Conservation (phyloP, 2,329 filamentous ascomycete genomes). For the Ilyonectria destructans region DNA sequence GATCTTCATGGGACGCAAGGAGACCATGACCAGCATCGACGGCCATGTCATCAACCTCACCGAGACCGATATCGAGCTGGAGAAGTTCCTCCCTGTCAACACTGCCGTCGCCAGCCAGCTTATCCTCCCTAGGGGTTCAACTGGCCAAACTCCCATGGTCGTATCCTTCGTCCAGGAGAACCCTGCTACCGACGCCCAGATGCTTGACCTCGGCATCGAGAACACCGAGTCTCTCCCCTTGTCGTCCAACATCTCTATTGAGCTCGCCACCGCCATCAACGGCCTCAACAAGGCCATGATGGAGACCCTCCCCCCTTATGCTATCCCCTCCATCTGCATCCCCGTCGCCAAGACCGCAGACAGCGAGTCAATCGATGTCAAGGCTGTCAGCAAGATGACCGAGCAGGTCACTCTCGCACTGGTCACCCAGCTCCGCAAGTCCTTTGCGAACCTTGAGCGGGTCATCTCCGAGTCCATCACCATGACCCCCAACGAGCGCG, state of each 20-base stretch:
- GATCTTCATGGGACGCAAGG: slow-evolving; percentile 44
- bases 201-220: slow-evolving; percentile 33
- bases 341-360: slow-evolving; percentile 22
- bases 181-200: not conserved
- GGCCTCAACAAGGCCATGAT: slow-evolving; percentile 47
- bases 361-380: slow-evolving; percentile 21
- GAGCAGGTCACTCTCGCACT: slow-evolving; percentile 35
- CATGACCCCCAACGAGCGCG: slow-evolving; percentile 41
- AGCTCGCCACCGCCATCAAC: slow-evolving; percentile 42
- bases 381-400: not conserved
- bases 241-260: slow-evolving; percentile 32
- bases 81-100: slow-evolving; percentile 39
- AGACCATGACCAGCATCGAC: slow-evolving; percentile 42
- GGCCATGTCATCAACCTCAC: slow-evolving; percentile 47
- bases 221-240: slow-evolving; percentile 31
- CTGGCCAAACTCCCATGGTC: slow-evolving; percentile 42
- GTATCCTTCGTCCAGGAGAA: slow-evolving; percentile 40
- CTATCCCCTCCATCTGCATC: slow-evolving; percentile 45
- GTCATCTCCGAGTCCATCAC: slow-evolving; percentile 38
- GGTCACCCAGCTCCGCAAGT: slow-evolving; percentile 38
- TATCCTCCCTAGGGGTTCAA: slow-evolving; percentile 38
- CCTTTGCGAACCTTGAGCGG: slow-evolving; percentile 31
- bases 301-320: slow-evolving; percentile 47
- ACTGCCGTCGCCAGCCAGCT: slow-evolving; percentile 36
- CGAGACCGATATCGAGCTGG: slow-evolving; percentile 43